These are phyloP conservation scores for Ogataea pilisensis DNA, from an alignment of 805 yeast species.

Conservation along the genomic window DNA sequence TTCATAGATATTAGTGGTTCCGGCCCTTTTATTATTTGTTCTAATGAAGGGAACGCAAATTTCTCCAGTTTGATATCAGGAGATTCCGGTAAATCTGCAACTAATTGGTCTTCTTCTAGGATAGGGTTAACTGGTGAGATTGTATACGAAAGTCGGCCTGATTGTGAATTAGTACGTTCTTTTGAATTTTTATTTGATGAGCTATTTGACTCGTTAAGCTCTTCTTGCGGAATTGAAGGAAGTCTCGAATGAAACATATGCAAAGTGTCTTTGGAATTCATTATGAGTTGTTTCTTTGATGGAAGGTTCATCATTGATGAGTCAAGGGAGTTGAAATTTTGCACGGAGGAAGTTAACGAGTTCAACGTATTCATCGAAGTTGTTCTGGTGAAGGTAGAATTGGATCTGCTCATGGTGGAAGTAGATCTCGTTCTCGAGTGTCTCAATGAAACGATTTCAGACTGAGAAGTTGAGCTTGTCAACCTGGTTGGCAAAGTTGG, in stretches of 20 bases:
- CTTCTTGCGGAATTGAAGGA: constrained; percentile 24
- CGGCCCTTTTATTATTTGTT: background rate
- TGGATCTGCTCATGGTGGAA: constrained; percentile 20
- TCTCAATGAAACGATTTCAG: constrained; percentile 2
- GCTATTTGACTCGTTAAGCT: constrained; percentile 3
- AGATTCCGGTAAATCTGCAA: background rate
- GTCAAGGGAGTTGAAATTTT: constrained; percentile 3
- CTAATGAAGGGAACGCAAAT: constrained; percentile 14
- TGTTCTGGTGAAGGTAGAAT: constrained; percentile 28
- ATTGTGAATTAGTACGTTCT: constrained; percentile 4
- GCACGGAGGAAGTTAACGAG: constrained; percentile 15
- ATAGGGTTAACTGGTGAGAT: background rate
- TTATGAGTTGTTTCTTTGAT: constrained; percentile 5
- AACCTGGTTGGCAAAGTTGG: background rate
- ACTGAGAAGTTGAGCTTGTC: background rate
- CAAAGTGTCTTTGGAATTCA: constrained; percentile 2
- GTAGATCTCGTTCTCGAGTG: constrained; percentile 15
- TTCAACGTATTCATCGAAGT: constrained; percentile 25
- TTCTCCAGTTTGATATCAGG: constrained; percentile 12
- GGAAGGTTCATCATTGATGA: constrained; percentile 1
- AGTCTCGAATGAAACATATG: constrained; percentile 11
- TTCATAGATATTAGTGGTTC: background rate
- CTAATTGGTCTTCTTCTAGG: background rate
- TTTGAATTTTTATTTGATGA: background rate
- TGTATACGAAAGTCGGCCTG: constrained; percentile 8